Evolutionary conservation across 1,284 basidiomycete genomes (phyloP), one percentile per base, ranked within the genome.

Genomic region (Sanghuangporus sanghuang): DNA sequence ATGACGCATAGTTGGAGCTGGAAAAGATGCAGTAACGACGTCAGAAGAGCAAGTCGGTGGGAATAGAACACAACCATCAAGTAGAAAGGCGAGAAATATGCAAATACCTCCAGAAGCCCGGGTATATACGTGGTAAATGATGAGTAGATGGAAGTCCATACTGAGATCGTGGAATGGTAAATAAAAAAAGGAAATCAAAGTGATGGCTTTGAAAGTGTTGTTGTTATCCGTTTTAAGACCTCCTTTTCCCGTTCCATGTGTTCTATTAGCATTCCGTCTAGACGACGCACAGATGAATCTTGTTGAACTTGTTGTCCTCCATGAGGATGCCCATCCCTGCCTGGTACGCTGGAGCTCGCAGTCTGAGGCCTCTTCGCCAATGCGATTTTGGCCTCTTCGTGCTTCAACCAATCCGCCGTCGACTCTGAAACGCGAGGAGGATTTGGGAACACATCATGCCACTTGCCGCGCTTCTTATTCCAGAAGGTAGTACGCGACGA

Each of bases 161-260:
- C 16, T 35, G 46, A 53, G 39, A 27, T 53, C 54, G 56, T 52
- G 16, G 32, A 27, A 27, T 52, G 32, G 14, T 52, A 27, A 52
- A 52, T 50, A 50, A 50, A 50, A 18, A 23, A 12, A 44, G 23
- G 44, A 8, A 12, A 18, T 46, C 44, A 62, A 32, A 35, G 38
- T 67, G 67, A 74, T 69, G 68, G 55, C 57, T 74, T 72, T 38
- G 74, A 54, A 70, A 76, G 70, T 68, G 76, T 74, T 59, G 62
- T 79, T 61, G 90, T 84, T 71, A 92, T 90, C 73, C 84, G 78
- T 76, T 81, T 86, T 70, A 92, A 80, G 48, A 82, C 85, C 70
- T 89, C 86, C 76, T 84, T 86, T 75, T 92, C 81, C 14, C 66
- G 64, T 74, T 87, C 85, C 77, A 92, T 87, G 72, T 92, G 89